Percentiles rank a stretch among this genome's conserved stretches.
phyloP scores from a whole-genome alignment of 1,284 basidiomycete genomes.

The Fomitopsis schrenkii region DNA sequence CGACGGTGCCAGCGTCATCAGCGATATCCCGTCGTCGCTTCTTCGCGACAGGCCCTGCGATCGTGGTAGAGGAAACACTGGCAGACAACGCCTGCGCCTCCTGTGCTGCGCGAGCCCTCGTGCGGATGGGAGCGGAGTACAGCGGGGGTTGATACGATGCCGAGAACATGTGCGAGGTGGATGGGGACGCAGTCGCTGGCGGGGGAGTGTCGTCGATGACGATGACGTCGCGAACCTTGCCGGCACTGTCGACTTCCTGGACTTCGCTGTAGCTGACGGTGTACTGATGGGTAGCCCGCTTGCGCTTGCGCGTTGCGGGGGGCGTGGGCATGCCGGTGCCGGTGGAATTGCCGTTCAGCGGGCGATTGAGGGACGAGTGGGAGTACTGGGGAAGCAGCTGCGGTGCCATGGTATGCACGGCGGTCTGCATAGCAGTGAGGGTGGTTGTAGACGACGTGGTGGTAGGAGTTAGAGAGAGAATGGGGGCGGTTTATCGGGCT shows the following conservation, averaged over 20 bases:
- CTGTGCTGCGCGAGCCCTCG: slow-evolving; percentile 75
- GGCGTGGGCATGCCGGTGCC: slow-evolving; percentile 49
- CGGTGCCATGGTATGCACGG: slow-evolving; percentile 55
- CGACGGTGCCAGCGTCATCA: slow-evolving; percentile 57
- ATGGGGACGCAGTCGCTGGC: slow-evolving; percentile 71
- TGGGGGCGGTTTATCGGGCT: slow-evolving; percentile 29
- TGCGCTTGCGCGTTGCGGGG: slow-evolving; percentile 71
- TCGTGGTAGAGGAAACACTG: slow-evolving; percentile 52
- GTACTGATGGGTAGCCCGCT: slow-evolving; percentile 66
- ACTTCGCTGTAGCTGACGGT: slow-evolving; percentile 81
- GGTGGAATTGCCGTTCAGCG: slow-evolving; percentile 25
- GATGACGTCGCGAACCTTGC: slow-evolving; percentile 76
- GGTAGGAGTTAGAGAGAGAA: slow-evolving; percentile 39
- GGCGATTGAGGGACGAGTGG: slow-evolving; percentile 31
- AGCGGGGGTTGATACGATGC: slow-evolving; percentile 73
- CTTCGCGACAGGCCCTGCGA: slow-evolving; percentile 62
- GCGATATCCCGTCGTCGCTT: slow-evolving; percentile 71
- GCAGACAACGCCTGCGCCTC: slow-evolving; percentile 72
- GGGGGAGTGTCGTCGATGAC: slow-evolving; percentile 85
- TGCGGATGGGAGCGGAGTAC: slow-evolving; percentile 70
- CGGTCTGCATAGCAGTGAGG: slow-evolving; percentile 56
- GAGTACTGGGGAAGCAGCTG: slow-evolving; percentile 57
- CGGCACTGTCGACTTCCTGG: slow-evolving; percentile 74
- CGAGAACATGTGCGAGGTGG: slow-evolving; percentile 60
- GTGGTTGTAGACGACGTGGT: slow-evolving; percentile 39